Percentiles rank a stretch among this genome's conserved stretches.
Evolutionary conservation across 2,329 filamentous ascomycete species (phyloP).

Genomic region (Pestalotiopsis sp.): DNA sequence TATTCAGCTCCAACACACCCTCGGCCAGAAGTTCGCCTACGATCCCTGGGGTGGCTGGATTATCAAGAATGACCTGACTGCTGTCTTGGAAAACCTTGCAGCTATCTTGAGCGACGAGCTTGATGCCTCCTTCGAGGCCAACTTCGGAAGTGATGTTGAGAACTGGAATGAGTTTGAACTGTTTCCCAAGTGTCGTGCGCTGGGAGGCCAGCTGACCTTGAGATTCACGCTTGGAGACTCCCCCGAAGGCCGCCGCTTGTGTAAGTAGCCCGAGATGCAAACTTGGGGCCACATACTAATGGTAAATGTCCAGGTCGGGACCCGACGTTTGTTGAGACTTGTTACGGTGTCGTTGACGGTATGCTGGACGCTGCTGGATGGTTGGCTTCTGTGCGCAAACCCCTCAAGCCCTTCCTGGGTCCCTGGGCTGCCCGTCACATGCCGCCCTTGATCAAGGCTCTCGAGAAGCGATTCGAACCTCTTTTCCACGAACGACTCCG

Average conservation of each 20-base stretch:
- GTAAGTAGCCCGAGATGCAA: slow-evolving; percentile 21
- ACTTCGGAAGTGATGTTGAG: slow-evolving; percentile 34
- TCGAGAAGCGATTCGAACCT: slow-evolving; percentile 27
- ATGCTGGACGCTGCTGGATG: slow-evolving; percentile 35
- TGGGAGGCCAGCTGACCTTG: slow-evolving; percentile 28
- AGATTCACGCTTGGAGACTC: slow-evolving; percentile 26
- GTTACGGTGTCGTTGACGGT: slow-evolving; percentile 30
- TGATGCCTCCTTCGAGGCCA: slow-evolving; percentile 32
- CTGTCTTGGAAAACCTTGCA: slow-evolving; percentile 33
- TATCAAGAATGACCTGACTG: slow-evolving; percentile 38
- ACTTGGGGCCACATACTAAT: neutral
- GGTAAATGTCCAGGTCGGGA: slow-evolving; percentile 28
- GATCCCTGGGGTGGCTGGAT: slow-evolving; percentile 27
- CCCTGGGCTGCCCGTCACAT: slow-evolving; percentile 24
- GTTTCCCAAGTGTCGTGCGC: slow-evolving; percentile 22
- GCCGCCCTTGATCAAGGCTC: slow-evolving; percentile 22
- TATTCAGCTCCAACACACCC: slow-evolving; percentile 36
- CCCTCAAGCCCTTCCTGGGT: slow-evolving; percentile 34
- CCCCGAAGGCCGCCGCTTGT: slow-evolving; percentile 28
- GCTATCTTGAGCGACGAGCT: slow-evolving; percentile 37
- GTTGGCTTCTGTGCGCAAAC: slow-evolving; percentile 28
- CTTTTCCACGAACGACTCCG: slow-evolving; percentile 21
- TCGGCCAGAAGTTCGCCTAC: slow-evolving; percentile 34
- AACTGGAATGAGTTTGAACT: slow-evolving; percentile 37
- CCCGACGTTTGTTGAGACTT: slow-evolving; percentile 33